Evolutionary conservation across 257 asterid species (phyloP), one percentile per base, ranked within the genome.

Genomic region (Pogostemon cablin): DNA sequence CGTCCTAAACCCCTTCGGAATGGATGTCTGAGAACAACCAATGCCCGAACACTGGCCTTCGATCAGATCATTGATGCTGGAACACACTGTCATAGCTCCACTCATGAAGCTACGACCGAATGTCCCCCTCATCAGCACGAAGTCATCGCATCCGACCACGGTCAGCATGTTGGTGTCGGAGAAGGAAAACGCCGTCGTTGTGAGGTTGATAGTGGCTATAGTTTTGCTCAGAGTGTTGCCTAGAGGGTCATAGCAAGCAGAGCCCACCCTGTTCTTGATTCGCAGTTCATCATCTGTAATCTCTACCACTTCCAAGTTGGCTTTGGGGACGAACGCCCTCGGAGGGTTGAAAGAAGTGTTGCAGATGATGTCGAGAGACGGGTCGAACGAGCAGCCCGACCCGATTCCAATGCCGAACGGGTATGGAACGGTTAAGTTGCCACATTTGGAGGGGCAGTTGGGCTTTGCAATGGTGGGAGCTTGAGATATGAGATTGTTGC

Each of bases 1-100:
- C 4, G 1, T 34, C 74, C 78, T 76, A 2, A 87, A 32, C 0
- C 95, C 92, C 54, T 72, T 85, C 0, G 96, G 93, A 7, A 89
- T 79, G 0, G 73, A 50, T 0, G 78, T 80, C 43, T 85, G 88
- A n/a, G 91, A 82, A 47, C 96, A 89, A 7, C 93, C 96, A 6
- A 80, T 61, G 0, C 96, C 93, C 7, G 78, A 42, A 61, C 96
- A 88, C 3, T 71, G 73, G 3, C 89, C 83, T 11, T 83, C 84
- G 10, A 80, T 64, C 65, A 87, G 84, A 78, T 83, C 76, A 3
- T 35, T 72, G 0, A 52, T 62, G 43, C 20, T 49, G 0, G 69
- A 67, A 67, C 96, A 89, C 1, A 77, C 2, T 0, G 95, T 72
- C 0, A 74, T 3, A n/a, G 91, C 82, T 1, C 86, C 84, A 0